phyloP scores from a whole-genome alignment of 1,139 yeast genomes.

The Pichia inconspicua region DNA sequence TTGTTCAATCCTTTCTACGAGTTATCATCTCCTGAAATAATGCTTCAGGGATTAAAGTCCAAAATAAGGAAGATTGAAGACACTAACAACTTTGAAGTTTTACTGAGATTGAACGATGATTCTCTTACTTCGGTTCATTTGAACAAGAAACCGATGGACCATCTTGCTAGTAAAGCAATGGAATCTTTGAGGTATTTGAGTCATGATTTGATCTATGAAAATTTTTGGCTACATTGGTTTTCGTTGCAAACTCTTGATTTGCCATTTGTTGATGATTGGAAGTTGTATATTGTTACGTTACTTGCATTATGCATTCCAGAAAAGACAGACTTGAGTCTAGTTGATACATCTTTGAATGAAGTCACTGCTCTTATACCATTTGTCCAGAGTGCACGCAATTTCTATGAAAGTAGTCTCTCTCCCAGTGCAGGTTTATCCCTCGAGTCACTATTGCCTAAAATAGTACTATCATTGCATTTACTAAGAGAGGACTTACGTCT shows the following conservation, averaged over 20 bases:
- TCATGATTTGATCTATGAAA: constrained; percentile 50
- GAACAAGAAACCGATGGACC: constrained; percentile 40
- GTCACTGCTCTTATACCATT: constrained; percentile 36
- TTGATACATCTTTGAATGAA: constrained; percentile 26
- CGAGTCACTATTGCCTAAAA: constrained; percentile 48
- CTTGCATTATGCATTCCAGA: constrained; percentile 43
- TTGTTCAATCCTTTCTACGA: constrained; percentile 63
- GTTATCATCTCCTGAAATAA: constrained; percentile 40
- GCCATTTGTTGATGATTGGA: constrained; percentile 49
- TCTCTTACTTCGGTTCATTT: constrained; percentile 32
- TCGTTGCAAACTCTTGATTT: constrained; percentile 40
- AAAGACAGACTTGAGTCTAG: constrained; percentile 22
- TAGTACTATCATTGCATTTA: constrained; percentile 65
- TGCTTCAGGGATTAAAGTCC: constrained; percentile 10
- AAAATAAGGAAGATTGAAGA: constrained; percentile 15
- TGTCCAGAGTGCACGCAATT: constrained; percentile 30
- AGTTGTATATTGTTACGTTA: constrained; percentile 47
- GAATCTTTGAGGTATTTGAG: constrained; percentile 46
- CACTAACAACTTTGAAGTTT: constrained; percentile 17
- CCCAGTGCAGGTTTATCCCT: constrained; percentile 31
- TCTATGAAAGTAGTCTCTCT: constrained; percentile 1
- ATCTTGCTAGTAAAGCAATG: constrained; percentile 37
- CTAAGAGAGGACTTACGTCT: constrained; percentile 68
- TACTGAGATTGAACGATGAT: constrained; percentile 21
- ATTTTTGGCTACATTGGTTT: constrained; percentile 59